Base-by-base conservation (phyloP, 1,284 basidiomycete genomes). In the Ceratobasidium sp. region DNA sequence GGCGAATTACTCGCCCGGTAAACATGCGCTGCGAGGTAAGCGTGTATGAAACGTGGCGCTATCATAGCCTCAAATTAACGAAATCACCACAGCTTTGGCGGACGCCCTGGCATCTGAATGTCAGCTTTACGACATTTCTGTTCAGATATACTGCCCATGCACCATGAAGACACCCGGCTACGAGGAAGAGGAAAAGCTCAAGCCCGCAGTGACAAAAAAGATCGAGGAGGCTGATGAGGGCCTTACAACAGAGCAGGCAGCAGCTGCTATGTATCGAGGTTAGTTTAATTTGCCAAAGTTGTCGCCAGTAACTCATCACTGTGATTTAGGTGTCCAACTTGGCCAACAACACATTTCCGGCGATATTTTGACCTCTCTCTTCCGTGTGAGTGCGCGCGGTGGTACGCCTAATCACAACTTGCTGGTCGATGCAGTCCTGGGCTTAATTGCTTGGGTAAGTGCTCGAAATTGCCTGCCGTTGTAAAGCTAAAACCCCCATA, bases 91-190 rank as follows among this genome's bases (percentile, higher is more conserved):
- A 58, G 94, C 92, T 41, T 87, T 98, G 0, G 94, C 94, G 11
- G 96, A 98, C 77, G 86, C 90, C 0, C 85, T 98, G 21, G 90
- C 93, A 16, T 91, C 89, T 55, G 96, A 98, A 79, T 83, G 96
- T 66, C 82, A 90, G 73, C 83, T 98, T 0, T 94, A 95, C 79
- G 87, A 86, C 67, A 93, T 96, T 79, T 83, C 85, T 54, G 88
- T 96, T 0, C 95, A 97, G 77, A 88, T 95, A 67, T 96, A 91
- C 82, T 92, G 95, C 82, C 95, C 96, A 0, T 88, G 87, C 0
- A 96, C 94, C 0, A 98, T 98, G 82, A 87, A 86, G 74, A 90
- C 89, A 0, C 93, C 95, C 0, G 95, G 95, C 0, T 92, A 87
- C 77, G 89, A 90, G 13, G 86, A 88, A 76, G 96, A 98, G 79